Conservation (phyloP, 495 filamentous ascomycete genomes). For the Xylaria nigripes region DNA sequence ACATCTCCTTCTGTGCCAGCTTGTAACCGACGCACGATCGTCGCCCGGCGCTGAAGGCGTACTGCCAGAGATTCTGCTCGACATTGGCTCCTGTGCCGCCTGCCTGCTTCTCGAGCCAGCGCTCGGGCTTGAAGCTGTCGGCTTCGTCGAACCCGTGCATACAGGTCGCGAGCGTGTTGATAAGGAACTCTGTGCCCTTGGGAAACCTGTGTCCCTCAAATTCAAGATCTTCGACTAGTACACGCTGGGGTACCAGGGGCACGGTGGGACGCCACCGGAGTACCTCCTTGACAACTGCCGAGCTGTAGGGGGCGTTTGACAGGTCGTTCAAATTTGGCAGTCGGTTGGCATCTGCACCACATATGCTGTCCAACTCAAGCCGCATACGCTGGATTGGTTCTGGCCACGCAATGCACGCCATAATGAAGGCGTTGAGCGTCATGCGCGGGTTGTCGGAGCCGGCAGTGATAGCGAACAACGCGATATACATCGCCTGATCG, state of each 20-base stretch:
- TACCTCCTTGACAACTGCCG: slow-evolving; percentile 45
- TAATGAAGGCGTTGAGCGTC: slow-evolving; percentile 32
- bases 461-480: slow-evolving; percentile 33
- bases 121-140: slow-evolving; percentile 37
- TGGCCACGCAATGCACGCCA: slow-evolving; percentile 29
- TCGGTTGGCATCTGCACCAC: slow-evolving; percentile 22
- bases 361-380: slow-evolving; percentile 34
- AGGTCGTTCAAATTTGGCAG: slow-evolving; percentile 41
- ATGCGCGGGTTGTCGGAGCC: slow-evolving; percentile 39
- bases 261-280: slow-evolving; percentile 47
- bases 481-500: slow-evolving; percentile 39
- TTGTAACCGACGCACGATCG: slow-evolving; percentile 40
- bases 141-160: slow-evolving; percentile 24
- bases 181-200: slow-evolving; percentile 32
- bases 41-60: slow-evolving; percentile 34
- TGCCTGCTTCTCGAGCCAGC: slow-evolving; percentile 38
- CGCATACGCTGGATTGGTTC: slow-evolving; percentile 23
- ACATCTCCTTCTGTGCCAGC: slow-evolving; percentile 36
- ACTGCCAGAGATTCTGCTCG: slow-evolving; percentile 19
- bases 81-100: slow-evolving; percentile 23
- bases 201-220: slow-evolving; percentile 46
- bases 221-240: slow-evolving; percentile 36
- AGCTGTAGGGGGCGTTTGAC: slow-evolving; percentile 40
- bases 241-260: slow-evolving; percentile 20
- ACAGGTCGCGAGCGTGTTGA: slow-evolving; percentile 26